Evolutionary conservation across 805 yeast genomes (phyloP).

Genomic region (Blastobotrys mokoenaii): DNA sequence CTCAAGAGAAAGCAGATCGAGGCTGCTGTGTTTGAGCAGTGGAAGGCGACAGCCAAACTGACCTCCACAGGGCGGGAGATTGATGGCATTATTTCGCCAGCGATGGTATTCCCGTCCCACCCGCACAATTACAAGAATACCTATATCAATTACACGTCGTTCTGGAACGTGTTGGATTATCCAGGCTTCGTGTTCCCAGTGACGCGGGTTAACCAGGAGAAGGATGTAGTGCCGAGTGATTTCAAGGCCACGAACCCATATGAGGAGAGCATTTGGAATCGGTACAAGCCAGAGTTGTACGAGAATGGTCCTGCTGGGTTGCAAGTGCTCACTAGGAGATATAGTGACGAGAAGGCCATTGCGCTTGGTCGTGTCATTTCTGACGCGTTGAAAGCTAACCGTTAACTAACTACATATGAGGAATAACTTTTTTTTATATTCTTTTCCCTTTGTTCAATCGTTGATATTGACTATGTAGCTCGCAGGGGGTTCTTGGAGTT

Average conservation of each 20-base stretch:
- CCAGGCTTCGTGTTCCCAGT: conserved; percentile 17
- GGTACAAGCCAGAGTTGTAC: conserved; percentile 40
- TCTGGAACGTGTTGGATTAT: conserved; percentile 17
- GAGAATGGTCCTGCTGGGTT: conserved; percentile 48
- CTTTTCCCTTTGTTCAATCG: too few species aligned
- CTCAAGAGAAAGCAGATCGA: conserved; percentile 6
- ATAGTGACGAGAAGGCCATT: conserved; percentile 50
- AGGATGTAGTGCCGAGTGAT: conserved; percentile 14
- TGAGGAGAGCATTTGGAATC: conserved; percentile 17
- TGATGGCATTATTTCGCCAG: conserved; percentile 43
- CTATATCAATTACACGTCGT: conserved; percentile 8
- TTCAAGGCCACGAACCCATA: conserved; percentile 9
- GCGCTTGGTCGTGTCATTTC: conserved; percentile 18
- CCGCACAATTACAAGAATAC: conserved; percentile 5
- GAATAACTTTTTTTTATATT: too few species aligned
- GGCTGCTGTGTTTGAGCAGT: conserved; percentile 21
- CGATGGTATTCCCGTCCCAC: conserved; percentile 28
- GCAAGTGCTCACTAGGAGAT: conserved; percentile 47
- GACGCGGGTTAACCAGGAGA: conserved; percentile 1
- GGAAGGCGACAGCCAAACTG: conserved; percentile 32
- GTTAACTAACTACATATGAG: too few species aligned
- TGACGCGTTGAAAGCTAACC: background rate
- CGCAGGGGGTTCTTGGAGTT: too few species aligned
- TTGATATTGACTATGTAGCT: too few species aligned
- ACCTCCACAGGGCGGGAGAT: conserved; percentile 36